These are phyloP conservation scores for Ceratobasidium papillatum DNA, from an alignment of 1,284 basidiomycete species.

Conservation along the genomic window DNA sequence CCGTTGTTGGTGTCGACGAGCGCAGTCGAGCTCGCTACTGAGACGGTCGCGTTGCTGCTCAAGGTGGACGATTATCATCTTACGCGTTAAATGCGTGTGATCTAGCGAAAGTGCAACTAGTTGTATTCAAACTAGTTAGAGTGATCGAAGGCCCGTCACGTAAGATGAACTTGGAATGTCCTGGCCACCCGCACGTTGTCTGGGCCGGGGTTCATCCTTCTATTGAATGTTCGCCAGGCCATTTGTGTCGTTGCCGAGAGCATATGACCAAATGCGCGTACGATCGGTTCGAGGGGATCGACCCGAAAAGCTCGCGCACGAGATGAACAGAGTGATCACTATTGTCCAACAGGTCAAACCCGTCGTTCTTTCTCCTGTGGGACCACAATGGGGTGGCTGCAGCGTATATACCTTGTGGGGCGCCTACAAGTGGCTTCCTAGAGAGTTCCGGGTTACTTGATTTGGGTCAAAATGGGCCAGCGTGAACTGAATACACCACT, in stretches of 20 bases:
- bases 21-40: constrained; percentile 93
- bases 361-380: not conserved
- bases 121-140: constrained; percentile 25
- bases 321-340: not conserved
- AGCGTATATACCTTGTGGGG: not conserved
- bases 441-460: not conserved
- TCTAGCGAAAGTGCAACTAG: constrained; percentile 8
- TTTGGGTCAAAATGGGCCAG: not conserved
- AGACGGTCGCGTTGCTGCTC: constrained; percentile 95
- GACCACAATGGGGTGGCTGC: not conserved
- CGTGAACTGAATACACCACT: not conserved
- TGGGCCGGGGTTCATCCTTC: not conserved
- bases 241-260: constrained; percentile 1
- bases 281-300: not conserved
- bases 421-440: not conserved
- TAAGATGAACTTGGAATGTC: not conserved
- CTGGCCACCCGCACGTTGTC: not conserved
- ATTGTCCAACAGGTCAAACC: not conserved
- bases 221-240: not conserved
- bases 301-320: constrained; percentile 1
- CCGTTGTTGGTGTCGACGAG: constrained; percentile 95
- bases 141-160: not conserved
- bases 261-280: not conserved
- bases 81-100: constrained; percentile 45
- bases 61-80: constrained; percentile 95